These are phyloP conservation scores for Margaritispora aquatica DNA, from an alignment of 495 filamentous ascomycete species.

Conservation along the genomic window DNA sequence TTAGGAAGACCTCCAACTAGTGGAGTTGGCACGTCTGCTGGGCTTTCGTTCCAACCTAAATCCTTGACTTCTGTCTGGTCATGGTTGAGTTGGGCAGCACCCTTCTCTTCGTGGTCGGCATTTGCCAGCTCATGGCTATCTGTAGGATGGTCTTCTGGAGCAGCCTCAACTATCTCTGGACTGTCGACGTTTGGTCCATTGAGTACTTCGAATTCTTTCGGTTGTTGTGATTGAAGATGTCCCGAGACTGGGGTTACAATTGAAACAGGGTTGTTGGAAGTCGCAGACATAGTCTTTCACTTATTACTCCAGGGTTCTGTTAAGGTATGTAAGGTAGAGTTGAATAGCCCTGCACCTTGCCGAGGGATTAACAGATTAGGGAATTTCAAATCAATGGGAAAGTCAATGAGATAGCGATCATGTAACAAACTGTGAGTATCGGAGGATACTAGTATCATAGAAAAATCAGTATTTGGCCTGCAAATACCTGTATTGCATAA, in stretches of 20 bases:
- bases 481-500: no score
- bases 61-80: constrained; percentile 34
- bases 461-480: no score
- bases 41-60: constrained; percentile 66
- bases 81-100: constrained; percentile 20
- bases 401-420: no score
- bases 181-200: constrained; percentile 3
- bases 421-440: no score
- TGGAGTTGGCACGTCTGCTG: constrained; percentile 49
- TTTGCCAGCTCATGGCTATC: constrained; percentile 22
- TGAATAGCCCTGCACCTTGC: no score
- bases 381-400: no score
- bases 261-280: no score
- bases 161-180: constrained; percentile 16
- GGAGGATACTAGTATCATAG: no score
- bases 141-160: constrained; percentile 16
- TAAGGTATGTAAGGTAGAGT: no score
- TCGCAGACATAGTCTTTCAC: no score
- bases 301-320: no score
- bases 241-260: neutral
- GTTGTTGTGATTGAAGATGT: neutral
- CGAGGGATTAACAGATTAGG: no score
- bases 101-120: constrained; percentile 23
- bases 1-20: constrained; percentile 72
- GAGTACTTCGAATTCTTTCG: constrained; percentile 2